Percentiles rank a stretch among this genome's conserved stretches.
These are phyloP conservation scores for Eimeria nieschulzi DNA, from an alignment of 169 alveolate genomes.

Conservation along the genomic window DNA sequence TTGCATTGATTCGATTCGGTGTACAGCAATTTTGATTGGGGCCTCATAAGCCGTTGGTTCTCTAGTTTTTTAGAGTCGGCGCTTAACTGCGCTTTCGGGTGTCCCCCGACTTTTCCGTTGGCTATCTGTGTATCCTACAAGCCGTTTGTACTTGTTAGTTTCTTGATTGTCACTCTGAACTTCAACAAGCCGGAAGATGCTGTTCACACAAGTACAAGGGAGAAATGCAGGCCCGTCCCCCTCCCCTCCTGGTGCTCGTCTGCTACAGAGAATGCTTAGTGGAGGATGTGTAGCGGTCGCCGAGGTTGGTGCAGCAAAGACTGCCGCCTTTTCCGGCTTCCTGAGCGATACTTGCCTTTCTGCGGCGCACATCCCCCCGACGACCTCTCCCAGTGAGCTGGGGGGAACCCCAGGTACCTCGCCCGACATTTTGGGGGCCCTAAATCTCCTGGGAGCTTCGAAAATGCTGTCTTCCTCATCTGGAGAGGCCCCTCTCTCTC, in stretches of 20 bases:
- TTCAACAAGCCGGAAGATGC: neutral
- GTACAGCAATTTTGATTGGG: neutral
- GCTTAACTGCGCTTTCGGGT: no score
- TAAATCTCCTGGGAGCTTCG: neutral
- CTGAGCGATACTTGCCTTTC: slow-evolving; percentile 49
- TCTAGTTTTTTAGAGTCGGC: no score
- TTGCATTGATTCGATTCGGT: neutral
- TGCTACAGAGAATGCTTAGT: neutral
- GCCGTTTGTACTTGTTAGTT: neutral
- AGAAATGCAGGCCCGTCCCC: neutral
- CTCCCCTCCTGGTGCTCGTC: neutral
- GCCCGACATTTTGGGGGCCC: neutral
- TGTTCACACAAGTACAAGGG: neutral
- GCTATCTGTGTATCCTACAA: neutral
- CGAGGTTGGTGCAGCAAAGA: neutral
- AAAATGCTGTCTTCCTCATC: neutral
- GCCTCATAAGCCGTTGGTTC: neutral
- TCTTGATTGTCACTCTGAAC: neutral
- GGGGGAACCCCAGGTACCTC: neutral
- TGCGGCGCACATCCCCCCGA: neutral
- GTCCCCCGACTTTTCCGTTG: neutral
- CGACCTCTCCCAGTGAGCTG: neutral
- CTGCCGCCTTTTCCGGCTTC: neutral
- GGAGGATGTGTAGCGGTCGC: neutral
- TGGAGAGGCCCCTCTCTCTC: neutral